Evolutionary conservation across 768 basidiomycete species (phyloP), one percentile per base, ranked within the genome.

Genomic region (Psilocybe sp.): DNA sequence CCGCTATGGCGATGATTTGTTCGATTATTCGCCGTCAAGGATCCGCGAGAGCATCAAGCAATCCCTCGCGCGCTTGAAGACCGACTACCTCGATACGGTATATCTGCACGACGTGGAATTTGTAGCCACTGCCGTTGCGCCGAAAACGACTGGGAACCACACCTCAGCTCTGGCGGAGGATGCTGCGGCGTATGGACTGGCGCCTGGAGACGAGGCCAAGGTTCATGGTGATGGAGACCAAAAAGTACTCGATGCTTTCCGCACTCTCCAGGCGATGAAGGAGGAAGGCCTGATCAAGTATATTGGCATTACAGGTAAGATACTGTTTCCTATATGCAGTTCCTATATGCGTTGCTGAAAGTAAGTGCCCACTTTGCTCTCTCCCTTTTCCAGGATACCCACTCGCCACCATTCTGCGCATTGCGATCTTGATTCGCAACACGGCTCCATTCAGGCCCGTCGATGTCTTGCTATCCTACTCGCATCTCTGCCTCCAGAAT

Each of bases 61-160:
- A 50, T 89, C 87, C 58, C 69, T 92, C 31, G 67, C 73, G 38
- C 81, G 90, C 16, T 60, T 94, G 49, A 78, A 85, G 44, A 93
- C 92, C 10, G 66, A 74, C 50, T 92, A 93, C 61, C 74, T 95
- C 33, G 92, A 95, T 56, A 71, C 74, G 0, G 88, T 92, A 0
- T 92, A 88, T 61, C 68, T 92, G 28, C 92, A 95, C 60, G 92
- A 95, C 62, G 79, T 89, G 42, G 92, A 94, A 70, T 90, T 83
- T 55, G 79, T 93, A 11, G 77, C 77, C 36, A 75, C 81, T 2
- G 64, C 69, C 34, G 70, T 84, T 37, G 59, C 70, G 23, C 78
- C 84, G 1, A 70, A 70, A 40, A 61, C 63, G 20, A 75, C 70
- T 14, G 89, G 88, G 3, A 74, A 83, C 53, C 84, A 85, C 58